Base-by-base conservation (phyloP, 73 alveolate species). In the Paramecium caudatum region DNA sequence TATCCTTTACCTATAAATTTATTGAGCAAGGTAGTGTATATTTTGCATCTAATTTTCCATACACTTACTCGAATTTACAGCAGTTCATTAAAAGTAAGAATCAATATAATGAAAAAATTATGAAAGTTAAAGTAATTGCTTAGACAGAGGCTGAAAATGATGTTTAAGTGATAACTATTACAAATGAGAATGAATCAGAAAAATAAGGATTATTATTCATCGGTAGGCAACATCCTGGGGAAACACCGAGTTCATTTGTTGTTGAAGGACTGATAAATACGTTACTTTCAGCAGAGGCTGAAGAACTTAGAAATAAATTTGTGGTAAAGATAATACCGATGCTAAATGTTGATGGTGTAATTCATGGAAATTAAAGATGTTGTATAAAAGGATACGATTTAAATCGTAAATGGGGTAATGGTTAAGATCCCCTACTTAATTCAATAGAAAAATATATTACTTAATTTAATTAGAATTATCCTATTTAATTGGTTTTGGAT, bases 31-130 rank as follows among this genome's bases (percentile, higher is more conserved):
- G 95, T 19, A 47, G 84, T 17, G 98, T 96, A 0, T 96, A 84
- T 55, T 94, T 96, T 82, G 99, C 99, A 23, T 84, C 94, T 41
- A 90, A 93, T 84, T 61, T 41, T 32, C 99, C 99, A 0, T 96
- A 96, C 61, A 96, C 99, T 4, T 96, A 94, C 82, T 37, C 92
- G n/a, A 62, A 86, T 30, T 45, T 86, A 15, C 15, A 86, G 16
- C 10, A 46, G n/a, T 86, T 21, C 30, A 16, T 86, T 8, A 50
- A 69, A 33, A 62, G 82, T 17, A 43, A 62, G 65, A 19, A 25
- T 4, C 82, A 62, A n/a, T 41, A 46, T 6, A 37, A 86, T 25
- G 46, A 83, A 15, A 83, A 25, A 12, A 55, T 83, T 9, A 61
- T 86, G 74, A 62, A 61, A 25, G 84, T 46, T 33, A 86, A 63